Percentiles rank a stretch among this genome's conserved stretches.
phyloP scores from a whole-genome alignment of 2,329 filamentous ascomycete genomes.

The Microdochium trichocladiopsis region DNA sequence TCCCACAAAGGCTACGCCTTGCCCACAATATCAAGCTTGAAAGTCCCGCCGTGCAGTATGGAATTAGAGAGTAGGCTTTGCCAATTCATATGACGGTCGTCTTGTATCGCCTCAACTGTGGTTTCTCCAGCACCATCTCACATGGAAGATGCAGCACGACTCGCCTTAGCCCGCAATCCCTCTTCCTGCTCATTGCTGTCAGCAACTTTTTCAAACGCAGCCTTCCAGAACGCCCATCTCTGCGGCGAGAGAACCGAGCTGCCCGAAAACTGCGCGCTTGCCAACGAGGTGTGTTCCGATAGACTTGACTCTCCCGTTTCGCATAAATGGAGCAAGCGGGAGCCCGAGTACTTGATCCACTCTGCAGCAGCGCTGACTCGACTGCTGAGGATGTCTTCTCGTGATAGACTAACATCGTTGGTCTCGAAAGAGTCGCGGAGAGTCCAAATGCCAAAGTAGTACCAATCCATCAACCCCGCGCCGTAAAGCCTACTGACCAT shows the following conservation, averaged over 20 bases:
- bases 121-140: background rate
- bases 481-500: background rate
- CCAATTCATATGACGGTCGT: no score
- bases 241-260: background rate
- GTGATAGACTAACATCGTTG: background rate
- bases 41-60: no score
- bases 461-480: background rate
- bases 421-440: background rate
- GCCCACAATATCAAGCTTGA: no score
- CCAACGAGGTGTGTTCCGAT: background rate
- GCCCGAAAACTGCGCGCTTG: background rate
- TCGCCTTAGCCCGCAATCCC: background rate
- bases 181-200: background rate
- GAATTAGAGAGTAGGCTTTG: no score
- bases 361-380: background rate
- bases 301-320: background rate
- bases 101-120: no score
- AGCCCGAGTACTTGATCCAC: background rate
- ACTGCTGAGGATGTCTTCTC: background rate
- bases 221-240: background rate
- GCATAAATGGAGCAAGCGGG: background rate
- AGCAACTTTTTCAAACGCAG: background rate
- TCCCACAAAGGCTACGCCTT: no score
- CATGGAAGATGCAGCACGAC: background rate
- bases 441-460: background rate